Base-by-base conservation (phyloP, 2,329 filamentous ascomycete species). In the Xylaria digitata region DNA sequence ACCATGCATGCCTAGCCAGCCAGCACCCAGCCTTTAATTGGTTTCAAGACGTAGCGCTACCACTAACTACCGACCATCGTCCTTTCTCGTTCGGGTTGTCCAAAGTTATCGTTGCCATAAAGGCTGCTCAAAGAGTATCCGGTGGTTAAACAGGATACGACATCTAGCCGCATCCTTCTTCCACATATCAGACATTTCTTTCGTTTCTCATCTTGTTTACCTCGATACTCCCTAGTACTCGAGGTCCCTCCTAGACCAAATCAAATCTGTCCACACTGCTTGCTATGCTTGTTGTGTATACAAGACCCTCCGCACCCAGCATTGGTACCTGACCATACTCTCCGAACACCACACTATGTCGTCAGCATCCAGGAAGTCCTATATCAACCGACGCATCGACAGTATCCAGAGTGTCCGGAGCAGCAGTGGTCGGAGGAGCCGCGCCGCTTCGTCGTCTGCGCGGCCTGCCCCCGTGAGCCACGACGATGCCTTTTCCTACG, bases 401-500 rank as follows among this genome's bases (percentile, higher is more conserved):
- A 69, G 80, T 80, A 52, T 86, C 85, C 71, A 83, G 81, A 71
- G 80, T 80, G 69, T 84, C 84, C 77, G 84, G 75, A 78, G 69
- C 63, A 62, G 82, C 73, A 75, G 79, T 78, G 73, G 79, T 67
- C 73, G 80, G 72, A 73, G 75, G 54, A 80, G 80, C 64, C 81
- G 85, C 70, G 77, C 82, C 9, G 75, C 77, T 40, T 65, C 63
- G 42, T 65, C 63, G 42, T 81, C 79, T 69, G 79, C 81, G 53
- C 81, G 83, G 68, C 78, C 81, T 55, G 77, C 82, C 58, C 79
- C 82, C 61, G 83, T 90, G 71, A 85, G 84, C 73, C 84, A 88
- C 78, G 92, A 96, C 74, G 93, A 97, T 80, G 94, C 93, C 77
- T 97, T 96, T 82, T 92, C 90, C 70, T 97, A 93, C 81, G 94